Percentiles rank a stretch among this genome's conserved stretches.
Conservation (phyloP, 345 rosid species). For the Eucalyptus decipiens region DNA sequence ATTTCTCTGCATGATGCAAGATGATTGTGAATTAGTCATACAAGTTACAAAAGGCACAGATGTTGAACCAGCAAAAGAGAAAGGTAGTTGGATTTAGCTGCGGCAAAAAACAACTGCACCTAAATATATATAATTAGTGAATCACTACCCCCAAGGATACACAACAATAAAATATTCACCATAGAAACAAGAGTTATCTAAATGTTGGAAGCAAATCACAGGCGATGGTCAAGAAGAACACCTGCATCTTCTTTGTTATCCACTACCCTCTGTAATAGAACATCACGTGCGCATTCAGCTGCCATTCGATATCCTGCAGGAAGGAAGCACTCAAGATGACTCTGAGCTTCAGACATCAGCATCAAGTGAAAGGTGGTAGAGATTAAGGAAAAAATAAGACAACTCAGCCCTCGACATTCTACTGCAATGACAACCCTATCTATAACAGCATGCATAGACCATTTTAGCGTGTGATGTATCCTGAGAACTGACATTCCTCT, state of each 20-base stretch:
- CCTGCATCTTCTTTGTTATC: conserved; percentile 87
- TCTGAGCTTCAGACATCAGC: not conserved
- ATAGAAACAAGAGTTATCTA: not conserved
- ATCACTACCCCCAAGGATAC: not conserved
- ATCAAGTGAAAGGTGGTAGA: not conserved
- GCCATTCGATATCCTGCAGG: conserved; percentile 86
- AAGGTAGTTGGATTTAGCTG: not conserved
- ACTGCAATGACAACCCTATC: not conserved
- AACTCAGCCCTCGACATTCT: not conserved
- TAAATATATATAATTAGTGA: not conserved
- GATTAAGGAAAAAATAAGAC: not conserved
- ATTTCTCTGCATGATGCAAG: conserved; percentile 53
- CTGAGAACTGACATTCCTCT: not conserved
- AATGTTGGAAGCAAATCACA: not conserved
- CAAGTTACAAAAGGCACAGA: not conserved
- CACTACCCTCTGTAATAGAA: conserved; percentile 48
- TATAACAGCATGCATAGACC: not conserved
- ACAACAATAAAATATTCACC: not conserved
- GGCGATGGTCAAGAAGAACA: not conserved
- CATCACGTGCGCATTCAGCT: conserved; percentile 82
- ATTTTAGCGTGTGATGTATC: not conserved
- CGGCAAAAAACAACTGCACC: not conserved
- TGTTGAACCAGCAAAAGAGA: not conserved
- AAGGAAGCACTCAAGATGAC: not conserved
- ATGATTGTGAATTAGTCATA: not conserved